Conservation (phyloP, 1,139 yeast genomes). For the Yamadazyma dushanensis region DNA sequence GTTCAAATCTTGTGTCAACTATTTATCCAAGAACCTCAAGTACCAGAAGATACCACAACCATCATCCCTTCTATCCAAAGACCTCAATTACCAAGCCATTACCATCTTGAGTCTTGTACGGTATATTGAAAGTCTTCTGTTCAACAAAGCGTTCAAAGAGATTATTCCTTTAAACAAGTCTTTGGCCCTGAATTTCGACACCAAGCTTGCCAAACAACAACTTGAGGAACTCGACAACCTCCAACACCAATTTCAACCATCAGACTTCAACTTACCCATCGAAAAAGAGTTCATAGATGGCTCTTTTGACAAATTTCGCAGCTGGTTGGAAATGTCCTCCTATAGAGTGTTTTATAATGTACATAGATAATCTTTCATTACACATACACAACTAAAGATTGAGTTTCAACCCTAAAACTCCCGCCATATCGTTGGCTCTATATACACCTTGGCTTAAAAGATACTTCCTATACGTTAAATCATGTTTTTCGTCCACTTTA, state of each 20-base stretch:
- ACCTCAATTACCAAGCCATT: conserved; percentile 24
- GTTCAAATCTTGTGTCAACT: conserved; percentile 28
- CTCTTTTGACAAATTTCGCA: conserved; percentile 16
- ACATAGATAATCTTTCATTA: neutral
- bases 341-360: neutral
- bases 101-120: conserved; percentile 28
- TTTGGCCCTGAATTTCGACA: conserved; percentile 15
- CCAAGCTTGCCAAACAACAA: conserved; percentile 16
- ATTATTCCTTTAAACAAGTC: conserved; percentile 9
- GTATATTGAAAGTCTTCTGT: conserved; percentile 14
- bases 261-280: conserved; percentile 12
- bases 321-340: conserved; percentile 1
- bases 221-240: conserved; percentile 16
- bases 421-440: conserved; percentile 28
- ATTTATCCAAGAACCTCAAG: conserved; percentile 32
- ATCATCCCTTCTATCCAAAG: conserved; percentile 14
- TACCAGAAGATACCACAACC: conserved; percentile 22
- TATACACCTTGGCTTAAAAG: conserved; percentile 37
- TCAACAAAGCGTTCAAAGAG: conserved; percentile 11
- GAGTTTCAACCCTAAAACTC: conserved; percentile 22
- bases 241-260: conserved; percentile 5
- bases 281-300: conserved; percentile 9
- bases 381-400: conserved; percentile 7
- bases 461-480: conserved; percentile 39
- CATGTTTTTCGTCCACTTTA: conserved; percentile 25